Conservation (phyloP, 2,329 filamentous ascomycete genomes). For the Phaeophleospora eucalypticola region DNA sequence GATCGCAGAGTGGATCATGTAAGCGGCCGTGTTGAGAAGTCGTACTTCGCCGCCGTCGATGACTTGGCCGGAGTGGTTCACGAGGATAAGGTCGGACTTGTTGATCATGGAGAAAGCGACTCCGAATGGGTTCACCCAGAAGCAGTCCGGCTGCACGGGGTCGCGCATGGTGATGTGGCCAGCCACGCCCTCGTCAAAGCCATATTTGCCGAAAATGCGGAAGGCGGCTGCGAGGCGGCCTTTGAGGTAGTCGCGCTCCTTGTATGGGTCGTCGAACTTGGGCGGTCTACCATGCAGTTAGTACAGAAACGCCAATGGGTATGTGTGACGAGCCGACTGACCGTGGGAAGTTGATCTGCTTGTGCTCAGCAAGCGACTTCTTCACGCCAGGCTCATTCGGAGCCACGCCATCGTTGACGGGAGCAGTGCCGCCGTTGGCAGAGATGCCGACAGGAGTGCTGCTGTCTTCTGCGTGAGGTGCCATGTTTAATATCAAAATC, state of each 20-base stretch:
- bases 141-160: conserved; percentile 30
- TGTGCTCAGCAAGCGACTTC: conserved; percentile 29
- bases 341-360: conserved; percentile 29
- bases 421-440: conserved; percentile 25
- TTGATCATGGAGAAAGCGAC: conserved; percentile 42
- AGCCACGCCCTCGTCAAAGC: conserved; percentile 39
- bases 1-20: conserved; percentile 44
- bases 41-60: conserved; percentile 39
- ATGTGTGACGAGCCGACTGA: conserved; percentile 8
- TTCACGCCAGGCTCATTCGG: conserved; percentile 33
- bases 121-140: conserved; percentile 40
- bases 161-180: conserved; percentile 44
- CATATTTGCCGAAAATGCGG: conserved; percentile 40
- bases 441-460: conserved; percentile 12
- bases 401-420: conserved; percentile 28
- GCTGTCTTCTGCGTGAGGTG: conserved; percentile 31
- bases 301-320: neutral
- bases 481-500: conserved; percentile 24
- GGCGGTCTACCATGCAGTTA: conserved; percentile 19
- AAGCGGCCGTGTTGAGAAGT: conserved; percentile 44
- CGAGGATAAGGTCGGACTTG: conserved; percentile 45
- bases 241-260: conserved; percentile 40
- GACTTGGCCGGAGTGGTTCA: conserved; percentile 42
- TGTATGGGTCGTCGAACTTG: conserved; percentile 36
- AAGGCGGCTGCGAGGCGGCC: conserved; percentile 45